Base-by-base conservation (phyloP, 768 basidiomycete genomes). In the Trametopsis cervina region DNA sequence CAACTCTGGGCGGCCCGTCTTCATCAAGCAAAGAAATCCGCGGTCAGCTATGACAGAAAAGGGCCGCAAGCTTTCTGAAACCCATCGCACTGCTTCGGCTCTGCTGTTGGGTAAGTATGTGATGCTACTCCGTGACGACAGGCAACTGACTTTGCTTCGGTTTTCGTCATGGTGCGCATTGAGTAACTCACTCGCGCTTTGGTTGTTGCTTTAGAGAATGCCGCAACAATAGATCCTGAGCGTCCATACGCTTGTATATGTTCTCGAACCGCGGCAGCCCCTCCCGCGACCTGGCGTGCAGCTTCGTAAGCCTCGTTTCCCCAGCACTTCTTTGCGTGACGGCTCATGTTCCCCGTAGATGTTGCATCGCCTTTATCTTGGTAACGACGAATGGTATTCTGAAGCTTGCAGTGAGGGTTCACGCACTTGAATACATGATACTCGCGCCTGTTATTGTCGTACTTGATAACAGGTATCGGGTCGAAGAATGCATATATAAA, bases 61-160 rank as follows among this genome's bases (percentile, higher is more conserved):
- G 0, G 69, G 69, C 0, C 60, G 54, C 21, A 60, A 46, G 35
- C 56, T 63, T 47, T 70, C 59, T 0, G 62, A 10, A 0, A 70
- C 62, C 72, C 69, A 72, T 0, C 52, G 49, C 0, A 71, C 68
- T 17, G 66, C 59, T 39, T 66, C 56, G 0, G 58, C 64, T 25
- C 64, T 66, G 17, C 25, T 3, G 22, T n/a, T 24, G 23, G 25
- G 25, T 49, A 46, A 46, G 41, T 26, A 18, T 22, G 11, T 15
- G 12, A 13, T 33, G n/a, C 4, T 13, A 7, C 9, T 10, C 7
- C 39, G 18, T 40, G 10, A 9, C 21, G 15, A 22, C 17, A 17
- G 11, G n/a, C 11, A 29, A 42, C 54, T 36, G 42, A 63, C 63
- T 54, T 51, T 18, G 54, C 56, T 47, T 66, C 56, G 0, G 47